Conservation (phyloP, 1,139 yeast genomes). For the Scheffersomyces illinoinensis region DNA sequence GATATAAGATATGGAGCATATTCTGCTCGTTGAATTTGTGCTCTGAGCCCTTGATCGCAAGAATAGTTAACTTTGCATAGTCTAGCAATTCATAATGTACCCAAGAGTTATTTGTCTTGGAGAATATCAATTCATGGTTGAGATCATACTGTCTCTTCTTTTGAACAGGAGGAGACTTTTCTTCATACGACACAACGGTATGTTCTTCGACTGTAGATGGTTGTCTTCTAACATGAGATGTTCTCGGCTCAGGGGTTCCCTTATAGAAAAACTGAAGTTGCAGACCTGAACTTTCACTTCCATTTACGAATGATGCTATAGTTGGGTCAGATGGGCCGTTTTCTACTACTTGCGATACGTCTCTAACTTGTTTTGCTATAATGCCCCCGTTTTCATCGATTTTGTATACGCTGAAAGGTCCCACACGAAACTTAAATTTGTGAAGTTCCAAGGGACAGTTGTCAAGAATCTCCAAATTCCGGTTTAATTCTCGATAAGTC, state of each 20-base stretch:
- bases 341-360: background rate
- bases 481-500: constrained; percentile 32
- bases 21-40: constrained; percentile 44
- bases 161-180: background rate
- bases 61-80: constrained; percentile 41
- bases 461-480: constrained; percentile 30
- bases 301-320: background rate
- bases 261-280: background rate
- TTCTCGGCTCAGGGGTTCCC: background rate
- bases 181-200: background rate
- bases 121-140: constrained; percentile 14
- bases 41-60: constrained; percentile 44
- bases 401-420: constrained; percentile 35
- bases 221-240: background rate
- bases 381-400: background rate
- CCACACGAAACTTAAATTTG: constrained; percentile 15
- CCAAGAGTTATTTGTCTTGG: constrained; percentile 29
- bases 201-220: background rate
- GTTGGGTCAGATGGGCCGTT: background rate
- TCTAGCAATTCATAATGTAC: constrained; percentile 38
- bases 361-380: background rate
- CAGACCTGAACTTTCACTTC: background rate
- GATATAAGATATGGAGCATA: constrained; percentile 48
- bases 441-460: background rate
- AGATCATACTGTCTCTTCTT: background rate